Percentiles rank a stretch among this genome's conserved stretches.
Conservation (phyloP, 116 monocot species). For the Papilionanthe hybrid region DNA sequence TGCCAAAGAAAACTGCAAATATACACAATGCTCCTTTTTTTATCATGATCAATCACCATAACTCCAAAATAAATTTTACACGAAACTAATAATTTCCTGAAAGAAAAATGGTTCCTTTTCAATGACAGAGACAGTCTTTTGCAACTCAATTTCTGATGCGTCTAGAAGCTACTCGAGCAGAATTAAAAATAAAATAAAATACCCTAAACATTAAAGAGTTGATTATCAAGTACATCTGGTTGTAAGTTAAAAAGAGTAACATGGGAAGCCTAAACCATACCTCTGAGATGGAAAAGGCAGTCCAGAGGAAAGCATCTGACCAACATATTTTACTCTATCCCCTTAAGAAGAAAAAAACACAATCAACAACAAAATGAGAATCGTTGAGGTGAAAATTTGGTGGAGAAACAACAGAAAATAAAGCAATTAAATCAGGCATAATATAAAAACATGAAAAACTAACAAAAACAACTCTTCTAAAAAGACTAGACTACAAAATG, state of each 20-base stretch:
- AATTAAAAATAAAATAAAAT: neutral
- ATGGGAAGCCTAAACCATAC: slow-evolving; percentile 12
- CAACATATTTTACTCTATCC: slow-evolving; percentile 89
- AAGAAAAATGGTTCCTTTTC: neutral
- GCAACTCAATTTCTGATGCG: slow-evolving; percentile 3
- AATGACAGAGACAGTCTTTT: neutral
- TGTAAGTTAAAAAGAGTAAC: neutral
- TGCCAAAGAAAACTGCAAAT: neutral
- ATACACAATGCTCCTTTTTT: neutral
- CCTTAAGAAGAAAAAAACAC: slow-evolving; percentile 29
- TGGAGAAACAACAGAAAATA: neutral
- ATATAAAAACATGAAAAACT: neutral
- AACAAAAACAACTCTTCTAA: neutral
- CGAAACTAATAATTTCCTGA: neutral
- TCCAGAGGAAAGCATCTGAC: slow-evolving; percentile 42
- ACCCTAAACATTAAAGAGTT: neutral
- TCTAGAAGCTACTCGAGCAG: neutral
- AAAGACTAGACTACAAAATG: neutral
- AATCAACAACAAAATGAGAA: slow-evolving; percentile 1
- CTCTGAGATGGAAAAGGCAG: slow-evolving; percentile 49
- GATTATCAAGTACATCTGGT: neutral
- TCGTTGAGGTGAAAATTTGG: neutral
- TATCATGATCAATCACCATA: neutral
- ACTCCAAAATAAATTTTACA: neutral
- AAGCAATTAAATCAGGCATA: neutral